A percentile compares a stretch with the other conserved stretches of the same genome.
Evolutionary conservation across 345 rosid genomes (phyloP).

Genomic region (Eucalyptus fibrosa): DNA sequence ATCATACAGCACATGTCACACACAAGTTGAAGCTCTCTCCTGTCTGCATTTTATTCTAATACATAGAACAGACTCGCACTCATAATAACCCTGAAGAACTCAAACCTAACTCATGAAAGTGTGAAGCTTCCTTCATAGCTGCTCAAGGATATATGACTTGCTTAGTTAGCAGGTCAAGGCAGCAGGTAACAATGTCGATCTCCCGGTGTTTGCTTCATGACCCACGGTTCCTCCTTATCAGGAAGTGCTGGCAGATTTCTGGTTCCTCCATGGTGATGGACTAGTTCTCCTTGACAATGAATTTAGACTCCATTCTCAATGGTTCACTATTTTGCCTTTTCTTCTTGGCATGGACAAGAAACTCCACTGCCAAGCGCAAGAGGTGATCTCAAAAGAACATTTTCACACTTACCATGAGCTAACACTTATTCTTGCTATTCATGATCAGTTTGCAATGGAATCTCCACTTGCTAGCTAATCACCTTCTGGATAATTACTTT

Average conservation of each 20-base stretch:
- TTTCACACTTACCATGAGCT: background rate
- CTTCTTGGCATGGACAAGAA: background rate
- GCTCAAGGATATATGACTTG: background rate
- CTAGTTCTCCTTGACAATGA: background rate
- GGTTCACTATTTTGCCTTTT: background rate
- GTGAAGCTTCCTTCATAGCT: background rate
- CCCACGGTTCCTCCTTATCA: background rate
- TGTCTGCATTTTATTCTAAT: background rate
- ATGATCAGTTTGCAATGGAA: background rate
- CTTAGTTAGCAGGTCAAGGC: background rate
- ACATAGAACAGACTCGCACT: background rate
- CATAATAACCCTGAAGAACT: background rate
- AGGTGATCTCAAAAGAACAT: background rate
- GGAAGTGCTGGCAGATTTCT: background rate
- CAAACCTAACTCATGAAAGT: background rate
- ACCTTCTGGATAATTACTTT: background rate
- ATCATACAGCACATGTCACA: background rate
- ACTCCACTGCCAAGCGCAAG: background rate
- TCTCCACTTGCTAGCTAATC: background rate
- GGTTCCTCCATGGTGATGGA: background rate
- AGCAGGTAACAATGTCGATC: background rate
- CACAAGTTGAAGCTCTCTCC: background rate
- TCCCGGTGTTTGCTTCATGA: background rate
- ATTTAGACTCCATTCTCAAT: background rate
- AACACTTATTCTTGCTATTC: background rate